Evolutionary conservation across 768 basidiomycete genomes (phyloP).

Genomic region (Naganishia kalamii): DNA sequence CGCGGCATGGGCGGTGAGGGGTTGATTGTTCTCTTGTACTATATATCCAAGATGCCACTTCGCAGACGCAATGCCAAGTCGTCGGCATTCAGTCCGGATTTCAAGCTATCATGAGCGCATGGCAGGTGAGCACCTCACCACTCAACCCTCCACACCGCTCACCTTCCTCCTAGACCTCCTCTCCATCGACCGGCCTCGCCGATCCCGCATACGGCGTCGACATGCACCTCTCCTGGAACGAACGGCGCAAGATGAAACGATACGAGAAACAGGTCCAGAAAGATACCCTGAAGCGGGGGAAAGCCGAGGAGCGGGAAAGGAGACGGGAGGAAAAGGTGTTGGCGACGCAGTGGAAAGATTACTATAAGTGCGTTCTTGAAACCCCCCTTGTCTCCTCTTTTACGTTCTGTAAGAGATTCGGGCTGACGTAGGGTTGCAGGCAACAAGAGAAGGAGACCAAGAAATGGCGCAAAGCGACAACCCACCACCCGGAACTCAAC

Average conservation of each 20-base stretch:
- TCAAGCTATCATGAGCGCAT: not conserved
- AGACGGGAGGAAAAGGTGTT: not conserved
- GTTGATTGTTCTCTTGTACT: too few species aligned
- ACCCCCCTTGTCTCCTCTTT: not conserved
- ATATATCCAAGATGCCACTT: too few species aligned
- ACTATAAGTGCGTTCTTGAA: not conserved
- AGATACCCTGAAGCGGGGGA: not conserved
- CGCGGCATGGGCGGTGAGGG: too few species aligned
- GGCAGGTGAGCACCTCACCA: not conserved
- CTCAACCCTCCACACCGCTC: not conserved
- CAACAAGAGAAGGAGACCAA: constrained; percentile 5
- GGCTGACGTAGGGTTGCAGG: not conserved
- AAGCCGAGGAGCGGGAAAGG: not conserved
- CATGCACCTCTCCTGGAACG: constrained; percentile 1
- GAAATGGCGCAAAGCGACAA: constrained; percentile 7
- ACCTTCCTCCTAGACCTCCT: not conserved
- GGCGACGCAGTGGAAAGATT: constrained; percentile 3
- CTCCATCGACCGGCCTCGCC: not conserved
- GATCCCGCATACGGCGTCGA: not conserved
- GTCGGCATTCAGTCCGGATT: too few species aligned
- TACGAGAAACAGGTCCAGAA: constrained; percentile 8
- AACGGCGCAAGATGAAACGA: constrained; percentile 4
- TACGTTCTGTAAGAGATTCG: not conserved
- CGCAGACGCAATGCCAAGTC: too few species aligned
- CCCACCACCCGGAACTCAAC: constrained; percentile 12